Conservation (phyloP, 495 filamentous ascomycete species). For the Friedmanniomyces simplex region DNA sequence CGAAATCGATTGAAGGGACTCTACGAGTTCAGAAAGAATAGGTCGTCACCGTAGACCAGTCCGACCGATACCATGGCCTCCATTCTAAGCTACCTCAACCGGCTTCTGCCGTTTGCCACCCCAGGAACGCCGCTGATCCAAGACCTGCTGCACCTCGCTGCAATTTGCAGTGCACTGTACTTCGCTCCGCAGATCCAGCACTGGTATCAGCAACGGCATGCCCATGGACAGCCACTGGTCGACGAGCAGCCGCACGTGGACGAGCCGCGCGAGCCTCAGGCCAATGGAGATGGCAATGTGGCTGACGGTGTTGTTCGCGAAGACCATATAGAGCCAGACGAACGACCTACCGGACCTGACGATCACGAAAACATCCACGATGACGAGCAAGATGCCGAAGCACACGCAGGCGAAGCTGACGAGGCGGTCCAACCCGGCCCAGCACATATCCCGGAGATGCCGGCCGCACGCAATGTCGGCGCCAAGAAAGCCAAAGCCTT, state of each 20-base stretch:
- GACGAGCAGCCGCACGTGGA: background rate
- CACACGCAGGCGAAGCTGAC: background rate
- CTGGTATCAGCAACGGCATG: slow-evolving; percentile 2
- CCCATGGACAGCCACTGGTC: background rate
- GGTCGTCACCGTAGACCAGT: too few relatives aligned
- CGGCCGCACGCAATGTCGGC: slow-evolving; percentile 31
- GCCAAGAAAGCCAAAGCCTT: slow-evolving; percentile 41
- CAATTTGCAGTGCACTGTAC: slow-evolving; percentile 29
- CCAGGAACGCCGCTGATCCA: slow-evolving; percentile 29
- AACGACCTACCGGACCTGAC: background rate
- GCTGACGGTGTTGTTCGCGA: background rate
- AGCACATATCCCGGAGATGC: background rate
- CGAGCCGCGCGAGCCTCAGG: background rate
- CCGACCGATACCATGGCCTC: slow-evolving; percentile 10
- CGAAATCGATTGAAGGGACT: too few relatives aligned
- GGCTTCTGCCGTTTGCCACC: slow-evolving; percentile 31
- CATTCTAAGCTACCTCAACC: slow-evolving; percentile 19
- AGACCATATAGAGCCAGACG: background rate
- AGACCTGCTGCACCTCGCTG: slow-evolving; percentile 30
- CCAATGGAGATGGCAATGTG: background rate
- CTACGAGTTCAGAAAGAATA: too few relatives aligned
- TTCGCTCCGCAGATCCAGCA: slow-evolving; percentile 25
- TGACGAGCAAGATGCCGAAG: background rate
- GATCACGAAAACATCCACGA: background rate
- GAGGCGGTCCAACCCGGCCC: slow-evolving; percentile 4